phyloP scores from a whole-genome alignment of 2,329 filamentous ascomycete genomes.

The Onygena corvina region DNA sequence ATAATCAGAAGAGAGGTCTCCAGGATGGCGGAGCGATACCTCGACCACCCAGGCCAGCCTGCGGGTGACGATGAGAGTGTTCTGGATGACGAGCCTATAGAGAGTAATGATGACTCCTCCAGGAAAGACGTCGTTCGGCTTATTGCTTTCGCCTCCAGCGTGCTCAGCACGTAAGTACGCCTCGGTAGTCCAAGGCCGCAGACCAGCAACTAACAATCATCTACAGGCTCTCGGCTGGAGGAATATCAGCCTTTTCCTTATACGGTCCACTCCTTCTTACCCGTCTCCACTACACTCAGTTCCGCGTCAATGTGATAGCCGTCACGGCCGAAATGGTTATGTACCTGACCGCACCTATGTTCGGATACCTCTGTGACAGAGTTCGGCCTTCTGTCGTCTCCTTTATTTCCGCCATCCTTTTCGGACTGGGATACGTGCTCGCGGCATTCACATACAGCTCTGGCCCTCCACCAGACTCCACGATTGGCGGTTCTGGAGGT shows the following conservation, averaged over 20 bases:
- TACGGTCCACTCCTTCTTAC: constrained; percentile 86
- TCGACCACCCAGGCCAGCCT: background rate
- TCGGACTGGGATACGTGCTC: constrained; percentile 68
- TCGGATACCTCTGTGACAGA: constrained; percentile 86
- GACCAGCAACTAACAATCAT: constrained; percentile 10
- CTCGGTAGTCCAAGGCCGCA: background rate
- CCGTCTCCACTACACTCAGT: constrained; percentile 73
- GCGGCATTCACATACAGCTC: constrained; percentile 67
- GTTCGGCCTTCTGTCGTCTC: constrained; percentile 68
- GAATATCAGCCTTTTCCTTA: constrained; percentile 84
- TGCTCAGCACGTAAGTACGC: constrained; percentile 43
- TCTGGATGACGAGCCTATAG: constrained; percentile 49
- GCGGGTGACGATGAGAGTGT: constrained; percentile 29
- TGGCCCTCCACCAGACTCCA: constrained; percentile 41
- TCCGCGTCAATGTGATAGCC: constrained; percentile 81
- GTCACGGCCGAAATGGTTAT: constrained; percentile 77
- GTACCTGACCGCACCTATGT: constrained; percentile 81
- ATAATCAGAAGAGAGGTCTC: background rate
- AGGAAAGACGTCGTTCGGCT: constrained; percentile 42
- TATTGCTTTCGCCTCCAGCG: constrained; percentile 48
- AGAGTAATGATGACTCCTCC: constrained; percentile 46
- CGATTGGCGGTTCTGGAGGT: constrained; percentile 28
- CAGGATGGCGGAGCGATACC: background rate
- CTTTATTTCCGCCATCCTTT: constrained; percentile 57
- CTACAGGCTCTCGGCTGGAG: constrained; percentile 64